These are phyloP conservation scores for Thozetella sp. DNA, from an alignment of 495 filamentous ascomycete species.

Conservation along the genomic window DNA sequence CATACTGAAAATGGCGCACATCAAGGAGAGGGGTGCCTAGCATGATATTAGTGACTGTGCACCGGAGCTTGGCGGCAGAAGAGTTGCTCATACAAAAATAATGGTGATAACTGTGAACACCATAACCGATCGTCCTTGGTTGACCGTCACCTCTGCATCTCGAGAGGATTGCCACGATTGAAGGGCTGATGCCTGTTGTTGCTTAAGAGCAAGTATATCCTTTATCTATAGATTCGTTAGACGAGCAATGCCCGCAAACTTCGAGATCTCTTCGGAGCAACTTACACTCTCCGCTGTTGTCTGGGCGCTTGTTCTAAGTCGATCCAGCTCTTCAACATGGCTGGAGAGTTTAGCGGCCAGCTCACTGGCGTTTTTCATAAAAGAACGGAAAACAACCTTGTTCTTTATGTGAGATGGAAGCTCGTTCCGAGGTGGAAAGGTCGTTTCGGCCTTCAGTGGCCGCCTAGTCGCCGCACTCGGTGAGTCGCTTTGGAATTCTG, in stretches of 20 bases:
- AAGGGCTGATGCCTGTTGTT: not conserved
- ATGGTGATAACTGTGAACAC: constrained; percentile 2
- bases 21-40: not conserved
- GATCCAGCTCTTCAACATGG: constrained; percentile 5
- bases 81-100: not conserved
- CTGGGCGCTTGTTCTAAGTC: not conserved
- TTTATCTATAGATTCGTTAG: not conserved
- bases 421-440: not conserved
- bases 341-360: not conserved
- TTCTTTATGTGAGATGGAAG: constrained; percentile 1
- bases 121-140: constrained; percentile 1
- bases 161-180: not conserved
- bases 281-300: constrained; percentile 4
- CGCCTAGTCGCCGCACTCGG: not conserved
- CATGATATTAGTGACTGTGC: not conserved
- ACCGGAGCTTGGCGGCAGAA: not conserved
- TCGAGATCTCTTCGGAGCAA: no score
- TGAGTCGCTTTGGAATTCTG: not conserved
- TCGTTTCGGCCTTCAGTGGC: not conserved
- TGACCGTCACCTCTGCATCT: not conserved
- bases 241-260: no score
- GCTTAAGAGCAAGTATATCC: not conserved
- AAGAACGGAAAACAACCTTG: not conserved
- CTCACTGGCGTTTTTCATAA: constrained; percentile 3
- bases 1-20: constrained; percentile 1